Percentiles rank a stretch among this genome's conserved stretches.
phyloP scores from a whole-genome alignment of 176 grass and related monocot species.

The Zoysia pacifica region DNA sequence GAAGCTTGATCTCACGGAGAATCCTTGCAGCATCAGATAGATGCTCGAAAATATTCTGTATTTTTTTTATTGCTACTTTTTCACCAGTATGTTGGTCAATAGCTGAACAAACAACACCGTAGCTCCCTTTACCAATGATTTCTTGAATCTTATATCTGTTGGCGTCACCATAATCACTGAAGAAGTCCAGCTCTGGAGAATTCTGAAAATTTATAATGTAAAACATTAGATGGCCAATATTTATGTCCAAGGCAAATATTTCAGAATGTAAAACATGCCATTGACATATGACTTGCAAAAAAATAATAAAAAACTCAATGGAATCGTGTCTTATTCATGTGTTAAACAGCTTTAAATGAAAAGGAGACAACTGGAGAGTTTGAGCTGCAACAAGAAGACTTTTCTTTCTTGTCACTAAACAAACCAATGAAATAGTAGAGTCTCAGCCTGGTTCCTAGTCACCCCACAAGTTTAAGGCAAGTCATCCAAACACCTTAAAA shows the following conservation, averaged over 20 bases:
- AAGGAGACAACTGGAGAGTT: constrained; percentile 3
- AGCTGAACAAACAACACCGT: constrained; percentile 92
- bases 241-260: neutral
- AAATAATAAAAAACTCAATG: neutral
- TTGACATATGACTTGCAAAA: neutral
- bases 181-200: constrained; percentile 82
- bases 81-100: constrained; percentile 83
- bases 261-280: constrained; percentile 2
- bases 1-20: constrained; percentile 92
- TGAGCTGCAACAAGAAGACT: neutral
- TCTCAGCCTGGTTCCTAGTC: neutral
- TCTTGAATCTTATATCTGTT: constrained; percentile 92
- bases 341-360: constrained; percentile 6
- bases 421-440: constrained; percentile 10
- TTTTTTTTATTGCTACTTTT: constrained; percentile 95
- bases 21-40: constrained; percentile 83
- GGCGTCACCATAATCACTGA: constrained; percentile 75
- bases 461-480: constrained; percentile 2
- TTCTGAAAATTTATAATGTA: constrained; percentile 51
- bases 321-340: neutral
- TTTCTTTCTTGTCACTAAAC: neutral
- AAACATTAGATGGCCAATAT: constrained; percentile 5
- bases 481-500: neutral
- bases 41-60: constrained; percentile 89
- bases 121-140: constrained; percentile 88